These are phyloP conservation scores for Huntiella bhutanensis DNA, from an alignment of 2,329 filamentous ascomycete genomes.

Conservation along the genomic window DNA sequence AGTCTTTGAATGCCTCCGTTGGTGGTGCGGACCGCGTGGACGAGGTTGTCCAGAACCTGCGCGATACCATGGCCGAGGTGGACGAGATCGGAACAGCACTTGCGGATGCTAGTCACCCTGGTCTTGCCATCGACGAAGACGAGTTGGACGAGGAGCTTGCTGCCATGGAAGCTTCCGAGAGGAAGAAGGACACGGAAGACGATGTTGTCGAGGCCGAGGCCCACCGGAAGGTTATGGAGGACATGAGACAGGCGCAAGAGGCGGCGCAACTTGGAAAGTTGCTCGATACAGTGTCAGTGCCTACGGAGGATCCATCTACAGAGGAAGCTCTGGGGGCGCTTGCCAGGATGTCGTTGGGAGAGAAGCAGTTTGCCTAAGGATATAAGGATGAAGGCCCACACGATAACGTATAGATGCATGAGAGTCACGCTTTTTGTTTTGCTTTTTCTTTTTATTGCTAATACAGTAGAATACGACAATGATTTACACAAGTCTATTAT, in stretches of 20 bases:
- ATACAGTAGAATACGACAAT: no score
- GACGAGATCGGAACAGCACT: constrained; percentile 71
- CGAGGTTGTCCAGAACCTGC: constrained; percentile 52
- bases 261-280: constrained; percentile 32
- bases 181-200: constrained; percentile 29
- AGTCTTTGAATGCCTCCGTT: constrained; percentile 52
- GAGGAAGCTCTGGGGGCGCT: constrained; percentile 19
- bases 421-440: no score
- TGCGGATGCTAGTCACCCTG: constrained; percentile 34
- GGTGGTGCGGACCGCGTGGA: constrained; percentile 63
- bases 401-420: no score
- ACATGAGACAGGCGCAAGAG: constrained; percentile 22
- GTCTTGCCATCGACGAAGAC: constrained; percentile 46
- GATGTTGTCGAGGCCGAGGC: constrained; percentile 24
- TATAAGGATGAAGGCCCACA: background rate
- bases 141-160: constrained; percentile 82
- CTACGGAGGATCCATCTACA: constrained; percentile 4
- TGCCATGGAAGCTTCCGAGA: constrained; percentile 45
- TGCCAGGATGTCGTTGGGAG: constrained; percentile 22
- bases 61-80: constrained; percentile 61
- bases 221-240: constrained; percentile 19
- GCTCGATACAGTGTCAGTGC: constrained; percentile 18
- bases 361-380: constrained; percentile 13
- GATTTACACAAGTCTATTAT: no score
- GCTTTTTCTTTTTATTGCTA: no score